Conservation (phyloP, 1,284 basidiomycete genomes). For the Taiwanofungus camphoratus region DNA sequence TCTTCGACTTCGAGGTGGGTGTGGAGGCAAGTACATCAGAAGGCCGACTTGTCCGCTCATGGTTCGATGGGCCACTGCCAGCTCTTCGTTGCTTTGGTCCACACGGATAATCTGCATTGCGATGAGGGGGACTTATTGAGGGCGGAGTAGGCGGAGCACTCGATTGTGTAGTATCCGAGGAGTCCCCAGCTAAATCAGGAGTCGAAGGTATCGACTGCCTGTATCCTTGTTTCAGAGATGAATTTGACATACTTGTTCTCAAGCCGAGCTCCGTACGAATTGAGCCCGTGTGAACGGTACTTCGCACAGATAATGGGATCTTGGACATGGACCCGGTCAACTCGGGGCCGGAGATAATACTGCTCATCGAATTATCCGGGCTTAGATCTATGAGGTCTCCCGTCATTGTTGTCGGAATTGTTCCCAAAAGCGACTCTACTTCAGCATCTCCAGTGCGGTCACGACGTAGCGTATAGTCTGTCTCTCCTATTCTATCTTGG, state of each 20-base stretch:
- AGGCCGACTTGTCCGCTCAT: not conserved
- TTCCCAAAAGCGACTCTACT: conserved; percentile 25
- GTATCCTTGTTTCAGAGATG: conserved; percentile 21
- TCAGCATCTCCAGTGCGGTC: conserved; percentile 23
- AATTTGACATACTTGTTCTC: conserved; percentile 14
- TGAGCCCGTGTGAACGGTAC: conserved; percentile 2
- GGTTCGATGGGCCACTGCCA: not conserved
- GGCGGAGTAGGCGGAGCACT: conserved; percentile 54
- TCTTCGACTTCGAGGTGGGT: conserved; percentile 21
- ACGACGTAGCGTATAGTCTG: conserved; percentile 10
- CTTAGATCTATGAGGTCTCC: conserved; percentile 24
- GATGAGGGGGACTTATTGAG: conserved; percentile 27
- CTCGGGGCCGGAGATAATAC: conserved; percentile 9
- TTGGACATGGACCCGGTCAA: conserved; percentile 18
- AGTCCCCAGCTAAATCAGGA: conserved; percentile 58
- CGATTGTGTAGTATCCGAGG: conserved; percentile 51
- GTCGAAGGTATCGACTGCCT: conserved; percentile 38
- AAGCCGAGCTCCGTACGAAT: conserved; percentile 15
- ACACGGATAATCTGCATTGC: not conserved
- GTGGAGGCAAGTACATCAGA: conserved; percentile 15
- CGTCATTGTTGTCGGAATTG: conserved; percentile 12
- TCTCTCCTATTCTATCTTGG: conserved; percentile 16
- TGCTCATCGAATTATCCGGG: conserved; percentile 14
- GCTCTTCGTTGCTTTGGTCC: not conserved
- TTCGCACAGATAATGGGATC: conserved; percentile 14